Evolutionary conservation across 2,329 filamentous ascomycete genomes (phyloP).

Genomic region (Xylaria sp.): DNA sequence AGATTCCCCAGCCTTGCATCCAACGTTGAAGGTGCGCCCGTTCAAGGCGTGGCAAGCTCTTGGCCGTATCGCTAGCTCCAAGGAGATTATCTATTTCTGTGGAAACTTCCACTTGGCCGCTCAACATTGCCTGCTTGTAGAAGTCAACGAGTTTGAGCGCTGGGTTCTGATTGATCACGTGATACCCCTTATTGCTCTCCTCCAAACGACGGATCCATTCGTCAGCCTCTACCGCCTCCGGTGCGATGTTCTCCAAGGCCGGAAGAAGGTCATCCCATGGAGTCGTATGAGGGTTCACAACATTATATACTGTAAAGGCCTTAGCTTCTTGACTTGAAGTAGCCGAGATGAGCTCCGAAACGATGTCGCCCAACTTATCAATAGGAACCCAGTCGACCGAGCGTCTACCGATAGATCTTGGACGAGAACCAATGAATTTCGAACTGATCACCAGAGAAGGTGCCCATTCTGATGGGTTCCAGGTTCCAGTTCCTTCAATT

Average conservation of each 20-base stretch:
- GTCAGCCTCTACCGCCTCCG: not conserved
- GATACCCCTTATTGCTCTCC: not conserved
- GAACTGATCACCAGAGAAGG: slow-evolving; percentile 42
- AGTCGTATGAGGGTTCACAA: not conserved
- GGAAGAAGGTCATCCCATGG: not conserved
- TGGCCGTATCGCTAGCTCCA: not conserved
- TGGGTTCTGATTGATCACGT: not conserved
- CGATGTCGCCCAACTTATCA: slow-evolving; percentile 38
- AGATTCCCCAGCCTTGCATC: not conserved
- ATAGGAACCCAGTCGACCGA: slow-evolving; percentile 41
- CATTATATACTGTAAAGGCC: not conserved
- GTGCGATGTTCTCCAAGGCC: no score
- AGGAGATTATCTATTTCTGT: not conserved
- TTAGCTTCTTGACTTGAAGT: not conserved
- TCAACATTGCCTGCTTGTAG: not conserved
- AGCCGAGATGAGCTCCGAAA: slow-evolving; percentile 18
- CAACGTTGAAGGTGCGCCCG: not conserved
- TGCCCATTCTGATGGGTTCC: slow-evolving; percentile 41
- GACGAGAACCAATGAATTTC: slow-evolving; percentile 37
- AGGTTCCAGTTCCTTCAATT: slow-evolving; percentile 27
- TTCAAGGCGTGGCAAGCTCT: not conserved
- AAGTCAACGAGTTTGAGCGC: not conserved
- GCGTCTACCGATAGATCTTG: slow-evolving; percentile 30
- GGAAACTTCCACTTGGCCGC: not conserved
- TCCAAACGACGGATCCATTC: not conserved